A percentile compares a stretch with the other conserved stretches of the same genome.
phyloP scores from a whole-genome alignment of 2,329 filamentous ascomycete species.

The Byssoonygena ceratinophila region DNA sequence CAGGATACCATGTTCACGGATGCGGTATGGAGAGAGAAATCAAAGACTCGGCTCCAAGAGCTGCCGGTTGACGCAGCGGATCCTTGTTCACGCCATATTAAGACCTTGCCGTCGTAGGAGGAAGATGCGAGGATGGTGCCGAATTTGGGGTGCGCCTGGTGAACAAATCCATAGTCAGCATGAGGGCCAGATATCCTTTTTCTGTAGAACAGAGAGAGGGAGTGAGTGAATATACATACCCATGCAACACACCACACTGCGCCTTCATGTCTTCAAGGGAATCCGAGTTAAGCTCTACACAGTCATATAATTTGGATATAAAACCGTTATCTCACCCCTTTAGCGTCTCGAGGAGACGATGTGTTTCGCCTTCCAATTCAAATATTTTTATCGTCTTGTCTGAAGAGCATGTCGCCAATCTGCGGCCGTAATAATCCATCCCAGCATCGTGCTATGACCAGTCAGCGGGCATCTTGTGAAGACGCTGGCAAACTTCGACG shows the following conservation, averaged over 20 bases:
- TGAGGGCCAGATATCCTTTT: not conserved
- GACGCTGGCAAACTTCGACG: not conserved
- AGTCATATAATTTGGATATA: not conserved
- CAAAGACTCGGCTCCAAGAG: constrained; percentile 77
- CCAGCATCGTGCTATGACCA: constrained; percentile 79
- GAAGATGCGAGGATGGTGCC: constrained; percentile 94
- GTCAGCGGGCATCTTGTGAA: not conserved
- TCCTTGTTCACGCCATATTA: constrained; percentile 89
- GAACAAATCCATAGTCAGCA: not conserved
- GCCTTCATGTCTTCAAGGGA: constrained; percentile 66
- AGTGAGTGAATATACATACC: constrained; percentile 37
- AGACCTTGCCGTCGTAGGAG: constrained; percentile 93
- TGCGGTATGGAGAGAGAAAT: constrained; percentile 86
- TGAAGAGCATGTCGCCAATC: constrained; percentile 91
- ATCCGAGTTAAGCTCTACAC: not conserved
- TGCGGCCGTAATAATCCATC: constrained; percentile 94
- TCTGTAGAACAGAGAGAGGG: not conserved
- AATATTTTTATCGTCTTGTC: constrained; percentile 99
- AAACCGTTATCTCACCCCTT: constrained; percentile 58
- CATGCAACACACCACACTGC: constrained; percentile 97
- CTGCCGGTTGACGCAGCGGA: constrained; percentile 33
- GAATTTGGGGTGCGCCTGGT: constrained; percentile 81
- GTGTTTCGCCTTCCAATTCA: constrained; percentile 86
- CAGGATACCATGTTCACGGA: constrained; percentile 94
- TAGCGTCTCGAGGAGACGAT: constrained; percentile 81